Conservation (phyloP, 192 early-diverging fungal species). For the Backusella circina region DNA sequence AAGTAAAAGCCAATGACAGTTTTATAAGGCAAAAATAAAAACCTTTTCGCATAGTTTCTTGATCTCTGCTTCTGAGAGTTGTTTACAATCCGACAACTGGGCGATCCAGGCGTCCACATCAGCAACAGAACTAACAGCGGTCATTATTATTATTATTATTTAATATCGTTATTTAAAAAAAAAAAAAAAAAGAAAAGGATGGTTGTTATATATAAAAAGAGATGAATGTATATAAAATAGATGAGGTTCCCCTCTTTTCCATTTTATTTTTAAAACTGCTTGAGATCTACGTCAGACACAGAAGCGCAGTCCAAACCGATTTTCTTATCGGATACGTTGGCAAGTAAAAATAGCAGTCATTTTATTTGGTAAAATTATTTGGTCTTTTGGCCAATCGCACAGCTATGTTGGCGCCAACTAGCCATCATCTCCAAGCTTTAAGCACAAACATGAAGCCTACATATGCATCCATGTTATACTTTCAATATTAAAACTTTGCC, state of each 20-base stretch:
- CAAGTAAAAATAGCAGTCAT: too few relatives aligned
- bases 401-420: too few relatives aligned
- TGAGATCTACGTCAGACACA: too few relatives aligned
- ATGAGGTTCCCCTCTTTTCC: neutral
- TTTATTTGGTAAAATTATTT: too few relatives aligned
- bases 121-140: slow-evolving; percentile 49
- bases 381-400: too few relatives aligned
- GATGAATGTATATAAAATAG: neutral
- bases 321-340: too few relatives aligned
- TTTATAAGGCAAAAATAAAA: slow-evolving; percentile 2
- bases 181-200: neutral
- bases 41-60: slow-evolving; percentile 98
- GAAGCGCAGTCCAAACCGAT: too few relatives aligned
- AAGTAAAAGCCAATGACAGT: neutral
- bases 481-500: too few relatives aligned
- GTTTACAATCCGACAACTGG: slow-evolving; percentile 91
- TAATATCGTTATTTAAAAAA: neutral
- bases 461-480: too few relatives aligned
- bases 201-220: neutral
- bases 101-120: slow-evolving; percentile 94
- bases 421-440: too few relatives aligned
- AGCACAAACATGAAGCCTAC: too few relatives aligned
- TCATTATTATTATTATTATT: slow-evolving; percentile 12
- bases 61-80: slow-evolving; percentile 90
- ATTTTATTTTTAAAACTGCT: neutral